phyloP scores from a whole-genome alignment of 1,139 yeast genomes.

The Scheffersomyces segobiensis region DNA sequence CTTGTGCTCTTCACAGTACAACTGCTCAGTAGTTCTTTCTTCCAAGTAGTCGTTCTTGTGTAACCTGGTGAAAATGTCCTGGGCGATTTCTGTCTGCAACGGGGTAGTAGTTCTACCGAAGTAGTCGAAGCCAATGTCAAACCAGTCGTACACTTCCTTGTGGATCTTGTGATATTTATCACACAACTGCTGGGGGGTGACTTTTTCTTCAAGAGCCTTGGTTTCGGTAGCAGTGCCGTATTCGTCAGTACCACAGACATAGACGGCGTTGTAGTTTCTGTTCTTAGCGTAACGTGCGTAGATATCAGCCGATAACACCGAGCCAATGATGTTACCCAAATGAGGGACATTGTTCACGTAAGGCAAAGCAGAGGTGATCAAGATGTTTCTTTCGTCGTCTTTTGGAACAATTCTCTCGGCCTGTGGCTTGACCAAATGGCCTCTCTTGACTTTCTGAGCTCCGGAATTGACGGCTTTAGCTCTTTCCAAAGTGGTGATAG shows the following conservation, averaged over 20 bases:
- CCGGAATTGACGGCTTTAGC: slow-evolving; percentile 59
- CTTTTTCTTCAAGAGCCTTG: slow-evolving; percentile 91
- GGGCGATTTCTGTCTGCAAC: slow-evolving; percentile 92
- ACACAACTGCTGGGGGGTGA: slow-evolving; percentile 85
- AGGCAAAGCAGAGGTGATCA: slow-evolving; percentile 95
- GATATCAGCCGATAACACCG: slow-evolving; percentile 92
- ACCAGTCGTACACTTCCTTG: slow-evolving; percentile 92
- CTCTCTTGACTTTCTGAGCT: slow-evolving; percentile 43
- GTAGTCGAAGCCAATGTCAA: slow-evolving; percentile 88
- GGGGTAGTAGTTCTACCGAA: slow-evolving; percentile 96
- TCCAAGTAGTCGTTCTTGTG: slow-evolving; percentile 75
- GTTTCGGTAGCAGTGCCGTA: slow-evolving; percentile 99
- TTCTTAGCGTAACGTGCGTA: slow-evolving; percentile 88
- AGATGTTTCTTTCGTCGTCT: slow-evolving; percentile 70
- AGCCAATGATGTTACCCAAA: slow-evolving; percentile 93
- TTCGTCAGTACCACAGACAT: slow-evolving; percentile 96
- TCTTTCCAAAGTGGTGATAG: slow-evolving; percentile 46
- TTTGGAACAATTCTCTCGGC: slow-evolving; percentile 52
- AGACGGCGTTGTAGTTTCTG: slow-evolving; percentile 84
- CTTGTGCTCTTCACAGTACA: slow-evolving; percentile 86
- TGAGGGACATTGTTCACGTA: slow-evolving; percentile 98
- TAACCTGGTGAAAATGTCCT: slow-evolving; percentile 80
- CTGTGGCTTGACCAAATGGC: slow-evolving; percentile 38
- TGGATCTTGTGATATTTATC: slow-evolving; percentile 87
- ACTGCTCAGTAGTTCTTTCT: slow-evolving; percentile 84